These are phyloP conservation scores for Suhomyces panamericanus DNA, from an alignment of 1,139 yeast species.

Conservation along the genomic window DNA sequence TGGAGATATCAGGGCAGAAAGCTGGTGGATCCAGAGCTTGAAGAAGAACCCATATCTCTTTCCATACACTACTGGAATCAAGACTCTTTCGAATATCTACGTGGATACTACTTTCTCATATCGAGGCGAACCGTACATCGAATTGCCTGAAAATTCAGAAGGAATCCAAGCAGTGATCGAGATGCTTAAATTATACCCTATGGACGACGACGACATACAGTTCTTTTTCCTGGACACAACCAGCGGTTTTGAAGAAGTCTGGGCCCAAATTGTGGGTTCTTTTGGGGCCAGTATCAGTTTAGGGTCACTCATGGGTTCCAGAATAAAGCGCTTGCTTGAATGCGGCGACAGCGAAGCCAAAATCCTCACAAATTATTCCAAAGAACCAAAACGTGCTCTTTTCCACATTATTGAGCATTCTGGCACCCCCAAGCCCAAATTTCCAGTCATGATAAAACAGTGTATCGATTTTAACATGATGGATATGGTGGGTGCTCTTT, in stretches of 20 bases:
- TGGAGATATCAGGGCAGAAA: conserved; percentile 62
- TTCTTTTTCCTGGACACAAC: conserved; percentile 45
- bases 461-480: conserved; percentile 42
- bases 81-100: conserved; percentile 47
- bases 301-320: conserved; percentile 23
- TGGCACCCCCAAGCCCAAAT: neutral
- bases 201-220: conserved; percentile 36
- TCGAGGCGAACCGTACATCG: conserved; percentile 51
- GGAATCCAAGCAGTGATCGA: conserved; percentile 41
- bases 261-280: conserved; percentile 41
- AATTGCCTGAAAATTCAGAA: conserved; percentile 41
- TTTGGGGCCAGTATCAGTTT: conserved; percentile 36
- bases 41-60: conserved; percentile 39
- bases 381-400: neutral
- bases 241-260: conserved; percentile 58
- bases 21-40: conserved; percentile 49
- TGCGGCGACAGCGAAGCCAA: neutral
- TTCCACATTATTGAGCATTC: conserved; percentile 8
- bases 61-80: conserved; percentile 43
- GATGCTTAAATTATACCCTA: conserved; percentile 44
- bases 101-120: conserved; percentile 59
- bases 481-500: conserved; percentile 31
- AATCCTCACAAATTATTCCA: neutral
- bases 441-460: conserved; percentile 33
- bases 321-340: conserved; percentile 15